Conservation (phyloP, 2,329 filamentous ascomycete genomes). For the Botryosphaeria agaves region DNA sequence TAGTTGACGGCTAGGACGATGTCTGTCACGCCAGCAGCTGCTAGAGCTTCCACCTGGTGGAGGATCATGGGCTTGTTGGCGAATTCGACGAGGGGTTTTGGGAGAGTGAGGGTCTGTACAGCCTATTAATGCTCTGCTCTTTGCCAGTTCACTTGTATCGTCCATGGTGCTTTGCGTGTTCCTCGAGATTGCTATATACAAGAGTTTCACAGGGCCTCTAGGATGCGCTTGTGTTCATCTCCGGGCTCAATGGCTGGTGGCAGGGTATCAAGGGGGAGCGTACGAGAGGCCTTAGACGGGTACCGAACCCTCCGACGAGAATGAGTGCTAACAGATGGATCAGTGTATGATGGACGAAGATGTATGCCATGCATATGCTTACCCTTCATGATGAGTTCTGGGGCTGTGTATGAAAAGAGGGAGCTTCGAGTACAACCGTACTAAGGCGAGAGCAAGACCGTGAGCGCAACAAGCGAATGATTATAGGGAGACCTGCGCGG, state of each 20-base stretch:
- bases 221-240: no score
- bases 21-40: constrained; percentile 85
- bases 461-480: no score
- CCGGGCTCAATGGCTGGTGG: no score
- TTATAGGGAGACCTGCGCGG: no score
- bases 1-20: constrained; percentile 99
- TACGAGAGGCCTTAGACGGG: constrained; percentile 90
- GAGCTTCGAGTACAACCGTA: no score
- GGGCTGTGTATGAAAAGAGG: no score
- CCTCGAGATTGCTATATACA: no score
- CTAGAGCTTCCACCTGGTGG: constrained; percentile 91
- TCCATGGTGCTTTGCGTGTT: constrained; percentile 3
- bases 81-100: constrained; percentile 96
- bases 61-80: constrained; percentile 98
- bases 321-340: constrained; percentile 56
- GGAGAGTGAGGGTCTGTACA: constrained; percentile 75
- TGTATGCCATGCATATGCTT: background rate
- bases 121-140: constrained; percentile 1
- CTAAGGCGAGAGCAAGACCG: no score
- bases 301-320: constrained; percentile 98
- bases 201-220: no score
- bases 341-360: background rate
- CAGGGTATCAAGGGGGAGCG: constrained; percentile 8
- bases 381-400: background rate
- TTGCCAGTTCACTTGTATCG: constrained; percentile 8